A percentile compares a stretch with the other conserved stretches of the same genome.
Conservation (phyloP, 2,329 filamentous ascomycete genomes). For the Fusarium sp. region DNA sequence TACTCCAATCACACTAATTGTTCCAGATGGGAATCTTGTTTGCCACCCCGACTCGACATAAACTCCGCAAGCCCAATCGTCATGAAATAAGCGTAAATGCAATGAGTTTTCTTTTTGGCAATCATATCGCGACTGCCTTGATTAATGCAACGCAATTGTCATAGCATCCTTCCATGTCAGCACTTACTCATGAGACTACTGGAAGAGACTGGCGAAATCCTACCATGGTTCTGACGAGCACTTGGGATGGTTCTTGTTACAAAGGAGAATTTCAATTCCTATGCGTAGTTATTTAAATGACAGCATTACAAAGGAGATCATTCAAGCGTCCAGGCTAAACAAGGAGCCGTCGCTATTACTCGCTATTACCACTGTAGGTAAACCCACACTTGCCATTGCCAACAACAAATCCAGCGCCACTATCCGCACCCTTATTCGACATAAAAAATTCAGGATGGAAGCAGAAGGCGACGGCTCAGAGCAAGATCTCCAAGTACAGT, state of each 20-base stretch:
- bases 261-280: neutral
- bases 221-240: neutral
- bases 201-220: too few relatives aligned
- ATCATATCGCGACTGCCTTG: neutral
- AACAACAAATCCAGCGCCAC: conserved; percentile 1
- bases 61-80: neutral
- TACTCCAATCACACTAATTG: neutral
- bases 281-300: too few relatives aligned
- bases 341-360: conserved; percentile 7
- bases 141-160: neutral
- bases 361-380: conserved; percentile 14
- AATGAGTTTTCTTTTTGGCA: neutral
- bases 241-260: neutral
- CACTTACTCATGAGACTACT: neutral
- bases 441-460: conserved; percentile 10
- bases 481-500: neutral
- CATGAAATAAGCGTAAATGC: neutral
- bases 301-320: too few relatives aligned
- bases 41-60: neutral
- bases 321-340: neutral
- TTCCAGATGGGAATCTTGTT: neutral
- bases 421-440: conserved; percentile 7
- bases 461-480: neutral
- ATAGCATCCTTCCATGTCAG: neutral
- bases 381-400: conserved; percentile 8